Evolutionary conservation across 768 basidiomycete species (phyloP).

Genomic region (Hygrophorus russula): DNA sequence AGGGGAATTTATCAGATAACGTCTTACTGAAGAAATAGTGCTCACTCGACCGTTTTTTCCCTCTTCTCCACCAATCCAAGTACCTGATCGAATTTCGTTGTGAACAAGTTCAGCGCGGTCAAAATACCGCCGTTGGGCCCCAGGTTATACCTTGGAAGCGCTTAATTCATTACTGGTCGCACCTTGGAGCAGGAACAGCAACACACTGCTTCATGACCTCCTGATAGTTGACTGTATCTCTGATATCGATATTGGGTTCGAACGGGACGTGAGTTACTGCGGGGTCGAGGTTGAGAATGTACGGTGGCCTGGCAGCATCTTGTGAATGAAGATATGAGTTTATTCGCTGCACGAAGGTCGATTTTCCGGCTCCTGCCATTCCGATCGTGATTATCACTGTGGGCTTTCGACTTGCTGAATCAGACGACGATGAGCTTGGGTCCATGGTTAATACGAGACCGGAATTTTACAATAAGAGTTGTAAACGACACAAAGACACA

Average conservation of each 20-base stretch:
- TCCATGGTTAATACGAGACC: no score
- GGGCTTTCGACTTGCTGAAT: slow-evolving; percentile 41
- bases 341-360: slow-evolving; percentile 91
- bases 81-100: slow-evolving; percentile 98
- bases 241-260: slow-evolving; percentile 94
- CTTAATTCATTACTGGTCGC: neutral
- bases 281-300: slow-evolving; percentile 96
- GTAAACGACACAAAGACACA: neutral
- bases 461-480: no score
- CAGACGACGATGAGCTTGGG: slow-evolving; percentile 2
- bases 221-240: slow-evolving; percentile 94
- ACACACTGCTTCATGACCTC: slow-evolving; percentile 99
- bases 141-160: slow-evolving; percentile 73
- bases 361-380: slow-evolving; percentile 97
- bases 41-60: slow-evolving; percentile 80
- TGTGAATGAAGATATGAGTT: slow-evolving; percentile 81
- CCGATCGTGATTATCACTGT: slow-evolving; percentile 85
- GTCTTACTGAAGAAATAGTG: slow-evolving; percentile 5
- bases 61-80: slow-evolving; percentile 85
- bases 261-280: slow-evolving; percentile 88
- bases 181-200: slow-evolving; percentile 11
- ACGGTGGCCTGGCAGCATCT: slow-evolving; percentile 62
- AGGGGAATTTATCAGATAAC: slow-evolving; percentile 5
- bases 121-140: slow-evolving; percentile 98
- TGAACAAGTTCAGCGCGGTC: slow-evolving; percentile 94